Conservation (phyloP, 1,284 basidiomycete species). For the Cutaneotrichosporon sp. region DNA sequence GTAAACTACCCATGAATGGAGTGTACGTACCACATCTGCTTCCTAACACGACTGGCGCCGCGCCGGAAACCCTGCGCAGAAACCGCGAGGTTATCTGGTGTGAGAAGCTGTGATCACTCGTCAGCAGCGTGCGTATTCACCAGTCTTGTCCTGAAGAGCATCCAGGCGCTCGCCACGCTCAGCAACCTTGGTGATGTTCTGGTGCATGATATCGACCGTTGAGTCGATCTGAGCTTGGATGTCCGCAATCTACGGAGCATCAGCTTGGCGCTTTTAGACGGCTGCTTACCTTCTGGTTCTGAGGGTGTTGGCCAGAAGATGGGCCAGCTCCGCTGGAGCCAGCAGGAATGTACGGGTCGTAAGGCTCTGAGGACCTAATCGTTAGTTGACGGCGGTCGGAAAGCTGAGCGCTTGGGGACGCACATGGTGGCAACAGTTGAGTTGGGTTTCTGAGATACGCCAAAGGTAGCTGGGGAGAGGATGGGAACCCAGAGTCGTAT, state of each 20-base stretch:
- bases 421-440: slow-evolving; percentile 2
- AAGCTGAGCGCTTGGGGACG: background rate
- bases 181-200: slow-evolving; percentile 86
- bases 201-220: slow-evolving; percentile 93
- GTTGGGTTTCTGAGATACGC: too few relatives aligned
- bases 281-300: slow-evolving; percentile 56
- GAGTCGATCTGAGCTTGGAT: slow-evolving; percentile 93
- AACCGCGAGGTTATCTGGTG: slow-evolving; percentile 85
- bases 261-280: too few relatives aligned
- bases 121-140: slow-evolving; percentile 58
- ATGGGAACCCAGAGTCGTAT: background rate
- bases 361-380: slow-evolving; percentile 62
- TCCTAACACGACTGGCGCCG: slow-evolving; percentile 94
- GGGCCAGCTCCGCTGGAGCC: slow-evolving; percentile 53
- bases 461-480: too few relatives aligned
- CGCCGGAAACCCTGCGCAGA: slow-evolving; percentile 98
- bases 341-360: slow-evolving; percentile 91
- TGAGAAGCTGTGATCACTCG: background rate
- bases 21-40: slow-evolving; percentile 69
- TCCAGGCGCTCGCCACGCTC: slow-evolving; percentile 93
- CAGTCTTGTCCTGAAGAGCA: slow-evolving; percentile 94
- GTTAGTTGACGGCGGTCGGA: background rate
- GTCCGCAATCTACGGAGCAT: slow-evolving; percentile 67
- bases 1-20: background rate
- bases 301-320: slow-evolving; percentile 31